These are phyloP conservation scores for Phyllosticta capitalensis DNA, from an alignment of 2,329 filamentous ascomycete species.

Conservation along the genomic window DNA sequence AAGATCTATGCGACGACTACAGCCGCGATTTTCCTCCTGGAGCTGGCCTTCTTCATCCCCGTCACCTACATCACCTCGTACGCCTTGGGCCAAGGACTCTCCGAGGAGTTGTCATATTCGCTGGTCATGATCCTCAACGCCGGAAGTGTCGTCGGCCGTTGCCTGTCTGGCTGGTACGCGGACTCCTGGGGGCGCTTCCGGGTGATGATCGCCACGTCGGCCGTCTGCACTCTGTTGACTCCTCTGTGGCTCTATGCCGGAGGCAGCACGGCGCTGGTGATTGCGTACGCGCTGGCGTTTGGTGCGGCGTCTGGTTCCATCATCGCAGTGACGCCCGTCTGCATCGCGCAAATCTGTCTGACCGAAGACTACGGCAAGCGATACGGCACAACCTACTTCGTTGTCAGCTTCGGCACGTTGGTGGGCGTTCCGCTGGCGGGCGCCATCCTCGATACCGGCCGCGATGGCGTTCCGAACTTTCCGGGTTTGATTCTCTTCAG, in stretches of 20 bases:
- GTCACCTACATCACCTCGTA: constrained; percentile 7
- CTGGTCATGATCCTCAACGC: constrained; percentile 10
- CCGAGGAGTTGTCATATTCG: neutral
- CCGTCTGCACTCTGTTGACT: constrained; percentile 37
- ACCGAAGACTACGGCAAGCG: constrained; percentile 47
- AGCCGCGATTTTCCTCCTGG: constrained; percentile 7
- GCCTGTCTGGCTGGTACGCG: constrained; percentile 40
- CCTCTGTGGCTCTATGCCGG: constrained; percentile 37
- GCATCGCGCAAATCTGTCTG: constrained; percentile 57
- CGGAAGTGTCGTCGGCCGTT: constrained; percentile 38
- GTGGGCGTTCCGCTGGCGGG: constrained; percentile 58
- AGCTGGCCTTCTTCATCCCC: constrained; percentile 8
- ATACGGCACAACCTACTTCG: constrained; percentile 51
- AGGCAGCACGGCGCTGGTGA: constrained; percentile 32
- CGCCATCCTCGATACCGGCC: constrained; percentile 13
- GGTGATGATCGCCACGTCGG: constrained; percentile 32
- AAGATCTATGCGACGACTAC: constrained; percentile 1
- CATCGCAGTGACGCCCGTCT: constrained; percentile 50
- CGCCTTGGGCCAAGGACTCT: constrained; percentile 1
- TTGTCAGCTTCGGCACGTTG: constrained; percentile 52
- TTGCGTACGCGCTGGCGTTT: constrained; percentile 25
- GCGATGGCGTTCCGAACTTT: constrained; percentile 9
- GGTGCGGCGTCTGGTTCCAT: constrained; percentile 59
- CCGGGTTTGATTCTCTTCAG: constrained; percentile 17
- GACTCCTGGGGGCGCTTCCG: constrained; percentile 44